phyloP scores from a whole-genome alignment of 2,329 filamentous ascomycete genomes.

The Penicillium sp. region DNA sequence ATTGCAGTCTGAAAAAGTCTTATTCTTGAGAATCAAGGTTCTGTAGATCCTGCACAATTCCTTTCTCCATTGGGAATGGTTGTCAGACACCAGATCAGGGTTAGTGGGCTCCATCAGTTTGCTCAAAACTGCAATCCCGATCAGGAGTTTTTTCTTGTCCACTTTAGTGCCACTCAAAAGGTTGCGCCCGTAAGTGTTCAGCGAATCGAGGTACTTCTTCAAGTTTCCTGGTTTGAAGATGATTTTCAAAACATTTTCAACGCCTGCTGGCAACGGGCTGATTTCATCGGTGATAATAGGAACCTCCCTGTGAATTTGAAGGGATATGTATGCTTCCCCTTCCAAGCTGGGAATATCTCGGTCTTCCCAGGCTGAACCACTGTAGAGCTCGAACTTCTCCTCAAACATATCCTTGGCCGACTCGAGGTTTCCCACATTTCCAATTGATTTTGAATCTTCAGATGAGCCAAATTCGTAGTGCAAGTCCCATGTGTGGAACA shows the following conservation, averaged over 20 bases:
- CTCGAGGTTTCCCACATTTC: neutral
- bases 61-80: neutral
- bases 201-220: neutral
- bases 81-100: neutral
- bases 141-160: neutral
- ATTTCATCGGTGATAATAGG: neutral
- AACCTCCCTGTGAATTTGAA: neutral
- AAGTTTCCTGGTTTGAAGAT: neutral
- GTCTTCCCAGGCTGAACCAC: conserved; percentile 3
- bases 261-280: neutral
- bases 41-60: neutral
- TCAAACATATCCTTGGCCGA: neutral
- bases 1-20: neutral
- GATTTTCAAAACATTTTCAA: neutral
- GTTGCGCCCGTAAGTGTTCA: neutral
- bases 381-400: neutral
- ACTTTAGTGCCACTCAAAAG: neutral
- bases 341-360: neutral
- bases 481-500: neutral
- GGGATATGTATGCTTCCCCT: neutral
- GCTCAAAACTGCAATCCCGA: neutral
- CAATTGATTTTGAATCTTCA: neutral
- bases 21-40: neutral
- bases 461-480: neutral
- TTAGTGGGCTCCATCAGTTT: neutral